A percentile compares a stretch with the other conserved stretches of the same genome.
phyloP scores from a whole-genome alignment of 257 asterid species.

The Thymus quinquecostatus region DNA sequence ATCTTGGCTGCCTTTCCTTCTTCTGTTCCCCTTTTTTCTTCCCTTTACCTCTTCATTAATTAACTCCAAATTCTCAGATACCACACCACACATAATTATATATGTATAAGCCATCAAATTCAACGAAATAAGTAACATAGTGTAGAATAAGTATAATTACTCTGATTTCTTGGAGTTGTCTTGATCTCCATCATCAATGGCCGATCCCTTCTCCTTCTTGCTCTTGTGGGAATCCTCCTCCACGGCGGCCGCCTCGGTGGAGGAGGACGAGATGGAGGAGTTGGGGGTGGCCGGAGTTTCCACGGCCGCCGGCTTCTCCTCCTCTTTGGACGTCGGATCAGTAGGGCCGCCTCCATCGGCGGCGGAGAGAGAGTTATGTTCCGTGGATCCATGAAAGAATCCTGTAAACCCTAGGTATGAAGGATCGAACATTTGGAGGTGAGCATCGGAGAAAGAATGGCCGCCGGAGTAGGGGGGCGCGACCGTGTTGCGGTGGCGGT shows the following conservation, averaged over 20 bases:
- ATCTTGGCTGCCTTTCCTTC: conserved; percentile 65
- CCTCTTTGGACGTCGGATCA: conserved; percentile 32
- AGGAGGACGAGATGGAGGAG: conserved; percentile 58
- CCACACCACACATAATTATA: background rate
- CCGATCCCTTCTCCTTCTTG: conserved; percentile 44
- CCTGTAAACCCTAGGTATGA: conserved; percentile 53
- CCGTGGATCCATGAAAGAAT: conserved; percentile 49
- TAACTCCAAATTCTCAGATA: background rate
- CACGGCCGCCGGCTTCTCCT: conserved; percentile 29
- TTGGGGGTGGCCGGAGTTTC: conserved; percentile 62
- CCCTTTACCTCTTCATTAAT: conserved; percentile 47
- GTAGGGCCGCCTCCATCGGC: conserved; percentile 31
- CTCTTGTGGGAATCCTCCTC: conserved; percentile 39
- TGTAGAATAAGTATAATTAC: conserved; percentile 28
- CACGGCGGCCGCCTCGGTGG: conserved; percentile 54
- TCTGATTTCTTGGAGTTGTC: conserved; percentile 52
- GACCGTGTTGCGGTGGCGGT: conserved; percentile 22
- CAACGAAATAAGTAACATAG: background rate
- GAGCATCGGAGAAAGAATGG: conserved; percentile 19
- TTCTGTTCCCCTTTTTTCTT: conserved; percentile 71
- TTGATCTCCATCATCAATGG: conserved; percentile 38
- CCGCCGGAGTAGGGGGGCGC: conserved; percentile 31
- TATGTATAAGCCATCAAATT: too few species aligned
- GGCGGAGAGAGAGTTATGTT: conserved; percentile 28
- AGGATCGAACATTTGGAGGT: conserved; percentile 40